Base-by-base conservation (phyloP, 2,329 filamentous ascomycete species). In the Fusarium penzigii region DNA sequence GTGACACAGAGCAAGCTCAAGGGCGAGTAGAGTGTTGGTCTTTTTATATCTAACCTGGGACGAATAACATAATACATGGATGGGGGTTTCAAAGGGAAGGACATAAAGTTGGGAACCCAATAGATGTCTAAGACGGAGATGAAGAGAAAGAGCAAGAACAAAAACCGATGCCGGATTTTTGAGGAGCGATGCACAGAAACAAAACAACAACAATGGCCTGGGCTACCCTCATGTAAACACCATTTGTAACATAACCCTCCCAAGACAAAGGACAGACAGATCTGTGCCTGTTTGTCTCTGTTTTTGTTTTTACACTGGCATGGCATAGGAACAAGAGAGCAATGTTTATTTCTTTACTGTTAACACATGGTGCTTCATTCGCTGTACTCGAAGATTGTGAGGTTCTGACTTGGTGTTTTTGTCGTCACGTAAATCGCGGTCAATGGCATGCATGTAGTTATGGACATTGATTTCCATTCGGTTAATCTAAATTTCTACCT, bases 1-100 rank as follows among this genome's bases (percentile, higher is more conserved):
- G 83, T 87, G 39, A 84, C 76, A 65, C 84, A 87, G 73, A 84
- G 87, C 65, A 87, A 87, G 77, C 78, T 87, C 49, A 87, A 87
- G 78, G 85, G 85, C 66, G 82, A 85, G 74, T 85, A 81, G 67
- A 38, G 39, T 17, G 13, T 17, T 16, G 20, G 20, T 25, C 20
- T 25, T 25, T 25, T 25, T 25, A 25, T 25, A 25, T 39, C 42
- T 39, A 36, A 32, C 39, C 43, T 10, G 42, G 51, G 42, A 17
- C 43, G 45, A 40, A 43, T 14, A 34, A 29, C 17, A 20, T 42
- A 20, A 46, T 44, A 56, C 47, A 46, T 44, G 56, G 49, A 42
- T 46, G 38, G 40, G 45, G 46, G 44, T 56, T 40, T 50, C 51
- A 55, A 42, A 39, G 46, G 41, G 49, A 53, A 44, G 56, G 32